Evolutionary conservation across 208 protist species (phyloP).

Genomic region (Leishmania turanica): DNA sequence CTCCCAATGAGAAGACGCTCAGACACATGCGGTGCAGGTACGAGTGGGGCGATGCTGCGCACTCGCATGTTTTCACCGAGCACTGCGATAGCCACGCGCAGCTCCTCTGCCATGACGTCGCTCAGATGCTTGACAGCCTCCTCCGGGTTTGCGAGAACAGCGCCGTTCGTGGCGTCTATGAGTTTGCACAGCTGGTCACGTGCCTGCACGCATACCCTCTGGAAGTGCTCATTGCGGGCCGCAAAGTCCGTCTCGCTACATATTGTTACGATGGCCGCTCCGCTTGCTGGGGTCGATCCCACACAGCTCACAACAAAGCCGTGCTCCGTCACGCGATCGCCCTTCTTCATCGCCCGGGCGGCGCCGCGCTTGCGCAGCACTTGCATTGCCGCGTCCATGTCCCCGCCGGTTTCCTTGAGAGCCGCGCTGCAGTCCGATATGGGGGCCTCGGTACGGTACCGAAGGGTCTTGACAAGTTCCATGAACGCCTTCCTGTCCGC

Average conservation of each 20-base stretch:
- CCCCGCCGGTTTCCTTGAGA: slow-evolving; percentile 71
- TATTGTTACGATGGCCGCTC: slow-evolving; percentile 76
- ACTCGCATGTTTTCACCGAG: slow-evolving; percentile 88
- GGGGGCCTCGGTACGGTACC: slow-evolving; percentile 88
- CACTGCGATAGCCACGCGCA: slow-evolving; percentile 67
- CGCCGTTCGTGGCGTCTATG: slow-evolving; percentile 56
- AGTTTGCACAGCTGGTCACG: slow-evolving; percentile 33
- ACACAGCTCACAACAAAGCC: slow-evolving; percentile 83
- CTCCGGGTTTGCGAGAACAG: slow-evolving; percentile 51
- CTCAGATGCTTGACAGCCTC: slow-evolving; percentile 47
- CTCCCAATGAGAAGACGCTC: slow-evolving; percentile 67
- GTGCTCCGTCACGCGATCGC: slow-evolving; percentile 74
- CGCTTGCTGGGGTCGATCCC: slow-evolving; percentile 39
- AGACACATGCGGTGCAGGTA: slow-evolving; percentile 43
- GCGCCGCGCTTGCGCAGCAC: slow-evolving; percentile 81
- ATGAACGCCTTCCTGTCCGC: slow-evolving; percentile 78
- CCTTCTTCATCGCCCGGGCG: slow-evolving; percentile 85
- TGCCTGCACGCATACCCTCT: slow-evolving; percentile 46
- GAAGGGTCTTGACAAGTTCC: slow-evolving; percentile 88
- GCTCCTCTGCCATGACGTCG: slow-evolving; percentile 40
- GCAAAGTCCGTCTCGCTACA: slow-evolving; percentile 94
- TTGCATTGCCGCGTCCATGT: slow-evolving; percentile 78
- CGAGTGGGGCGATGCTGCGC: slow-evolving; percentile 54
- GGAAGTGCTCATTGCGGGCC: slow-evolving; percentile 81
- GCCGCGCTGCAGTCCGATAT: slow-evolving; percentile 89